Evolutionary conservation across 352 stramenopile species (phyloP).

Genomic region (Phytopythium chamaehyphon): DNA sequence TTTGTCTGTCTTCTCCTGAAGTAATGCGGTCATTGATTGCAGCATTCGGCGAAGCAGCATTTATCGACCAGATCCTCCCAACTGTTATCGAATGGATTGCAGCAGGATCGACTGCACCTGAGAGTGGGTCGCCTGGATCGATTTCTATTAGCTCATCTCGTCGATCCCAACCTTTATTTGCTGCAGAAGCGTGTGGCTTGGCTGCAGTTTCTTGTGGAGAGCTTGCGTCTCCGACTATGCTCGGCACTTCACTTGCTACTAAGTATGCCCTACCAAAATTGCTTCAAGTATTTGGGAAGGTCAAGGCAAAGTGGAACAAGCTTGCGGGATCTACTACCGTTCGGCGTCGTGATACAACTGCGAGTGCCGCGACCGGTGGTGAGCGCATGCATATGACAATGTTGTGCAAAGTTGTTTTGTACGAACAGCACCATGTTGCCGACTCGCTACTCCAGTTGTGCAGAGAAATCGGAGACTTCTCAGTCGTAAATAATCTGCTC

Average conservation of each 20-base stretch:
- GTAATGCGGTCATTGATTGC: conserved; percentile 40
- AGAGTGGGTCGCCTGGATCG: conserved; percentile 9
- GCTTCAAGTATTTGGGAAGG: conserved; percentile 47
- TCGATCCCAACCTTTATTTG: conserved; percentile 29
- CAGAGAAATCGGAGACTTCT: conserved; percentile 46
- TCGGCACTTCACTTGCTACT: conserved; percentile 49
- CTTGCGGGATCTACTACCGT: conserved; percentile 36
- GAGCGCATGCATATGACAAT: conserved; percentile 65
- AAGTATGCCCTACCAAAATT: conserved; percentile 62
- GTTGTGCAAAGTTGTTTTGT: conserved; percentile 48
- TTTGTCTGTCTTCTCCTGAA: conserved; percentile 43
- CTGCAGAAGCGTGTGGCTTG: conserved; percentile 35
- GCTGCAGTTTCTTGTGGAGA: conserved; percentile 45
- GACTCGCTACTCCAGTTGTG: conserved; percentile 64
- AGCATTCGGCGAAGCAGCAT: conserved; percentile 36
- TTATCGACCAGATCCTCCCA: conserved; percentile 56
- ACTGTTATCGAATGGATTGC: conserved; percentile 67
- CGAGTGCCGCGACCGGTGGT: conserved; percentile 18
- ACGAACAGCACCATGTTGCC: conserved; percentile 61
- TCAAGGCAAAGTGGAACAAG: conserved; percentile 55
- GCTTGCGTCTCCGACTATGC: conserved; percentile 37
- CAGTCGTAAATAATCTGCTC: conserved; percentile 41
- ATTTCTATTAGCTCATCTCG: conserved; percentile 6
- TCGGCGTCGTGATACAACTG: conserved; percentile 27
- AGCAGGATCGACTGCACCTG: conserved; percentile 11